phyloP scores from a whole-genome alignment of 2,329 filamentous ascomycete genomes.

The Setomelanomma holmii region DNA sequence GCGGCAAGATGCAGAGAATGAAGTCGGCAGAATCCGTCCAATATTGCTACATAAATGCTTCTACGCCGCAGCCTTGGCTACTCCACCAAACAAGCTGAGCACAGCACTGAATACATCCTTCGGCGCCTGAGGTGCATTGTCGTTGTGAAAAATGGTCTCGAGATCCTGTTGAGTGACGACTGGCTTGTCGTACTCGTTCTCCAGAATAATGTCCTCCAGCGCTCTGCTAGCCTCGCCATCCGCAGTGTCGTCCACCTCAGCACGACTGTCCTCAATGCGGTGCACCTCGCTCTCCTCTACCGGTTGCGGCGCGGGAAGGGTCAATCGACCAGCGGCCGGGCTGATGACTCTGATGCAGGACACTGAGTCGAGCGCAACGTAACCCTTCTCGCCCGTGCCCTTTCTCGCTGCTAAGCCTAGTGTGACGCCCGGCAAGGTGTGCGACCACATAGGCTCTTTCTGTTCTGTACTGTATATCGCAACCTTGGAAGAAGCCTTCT shows the following conservation, averaged over 20 bases:
- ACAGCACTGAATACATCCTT: slow-evolving; percentile 23
- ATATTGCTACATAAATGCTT: not conserved
- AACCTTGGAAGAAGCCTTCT: slow-evolving; percentile 55
- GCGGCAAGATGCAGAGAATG: too few species aligned
- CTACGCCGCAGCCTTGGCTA: slow-evolving; percentile 18
- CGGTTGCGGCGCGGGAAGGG: slow-evolving; percentile 41
- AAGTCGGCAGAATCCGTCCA: too few species aligned
- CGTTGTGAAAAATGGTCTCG: slow-evolving; percentile 26
- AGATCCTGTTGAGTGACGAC: slow-evolving; percentile 23
- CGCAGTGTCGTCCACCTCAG: slow-evolving; percentile 9
- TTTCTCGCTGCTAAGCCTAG: slow-evolving; percentile 71
- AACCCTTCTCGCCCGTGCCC: slow-evolving; percentile 67
- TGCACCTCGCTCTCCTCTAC: slow-evolving; percentile 43
- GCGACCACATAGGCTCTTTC: slow-evolving; percentile 65
- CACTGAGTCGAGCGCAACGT: slow-evolving; percentile 75
- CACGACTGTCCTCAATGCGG: slow-evolving; percentile 10
- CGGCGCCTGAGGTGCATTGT: slow-evolving; percentile 20
- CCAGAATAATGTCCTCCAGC: slow-evolving; percentile 17
- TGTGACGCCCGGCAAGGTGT: slow-evolving; percentile 63
- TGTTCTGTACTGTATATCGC: slow-evolving; percentile 71
- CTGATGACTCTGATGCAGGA: slow-evolving; percentile 69
- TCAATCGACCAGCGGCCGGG: slow-evolving; percentile 32
- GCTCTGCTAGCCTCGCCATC: slow-evolving; percentile 1
- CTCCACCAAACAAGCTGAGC: slow-evolving; percentile 21
- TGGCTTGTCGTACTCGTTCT: slow-evolving; percentile 17